phyloP scores from a whole-genome alignment of 768 basidiomycete species.

The Tricholoma bakamatsutake region DNA sequence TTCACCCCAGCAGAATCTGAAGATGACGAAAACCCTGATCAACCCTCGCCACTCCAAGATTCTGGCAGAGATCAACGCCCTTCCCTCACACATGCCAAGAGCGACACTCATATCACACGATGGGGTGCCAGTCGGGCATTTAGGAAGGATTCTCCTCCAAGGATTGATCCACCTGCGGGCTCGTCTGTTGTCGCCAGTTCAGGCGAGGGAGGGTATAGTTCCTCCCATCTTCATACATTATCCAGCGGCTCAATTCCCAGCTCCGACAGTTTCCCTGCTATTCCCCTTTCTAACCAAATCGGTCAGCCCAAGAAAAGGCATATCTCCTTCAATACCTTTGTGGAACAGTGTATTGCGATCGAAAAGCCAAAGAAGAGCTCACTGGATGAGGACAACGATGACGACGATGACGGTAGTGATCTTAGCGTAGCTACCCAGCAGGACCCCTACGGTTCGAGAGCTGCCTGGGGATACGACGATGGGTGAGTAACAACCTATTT shows the following conservation, averaged over 20 bases:
- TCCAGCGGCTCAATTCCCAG: conserved; percentile 10
- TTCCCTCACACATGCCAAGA: conserved; percentile 73
- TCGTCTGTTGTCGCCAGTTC: conserved; percentile 9
- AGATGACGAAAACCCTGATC: conserved; percentile 29
- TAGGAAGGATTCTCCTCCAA: conserved; percentile 69
- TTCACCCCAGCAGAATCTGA: conserved; percentile 54
- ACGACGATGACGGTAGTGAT: conserved; percentile 17
- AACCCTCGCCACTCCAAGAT: conserved; percentile 2
- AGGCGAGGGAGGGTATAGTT: conserved; percentile 8
- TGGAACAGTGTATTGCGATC: conserved; percentile 92
- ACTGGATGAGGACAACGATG: conserved; percentile 13
- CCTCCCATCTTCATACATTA: conserved; percentile 19
- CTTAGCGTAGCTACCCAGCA: conserved; percentile 1
- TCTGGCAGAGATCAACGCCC: conserved; percentile 39
- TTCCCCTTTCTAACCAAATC: neutral
- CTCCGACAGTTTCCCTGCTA: conserved; percentile 8
- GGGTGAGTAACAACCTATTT: conserved; percentile 39
- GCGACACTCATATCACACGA: conserved; percentile 74
- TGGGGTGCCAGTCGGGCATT: conserved; percentile 43
- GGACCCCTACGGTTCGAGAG: conserved; percentile 14
- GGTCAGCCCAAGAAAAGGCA: conserved; percentile 62
- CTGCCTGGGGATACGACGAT: conserved; percentile 48
- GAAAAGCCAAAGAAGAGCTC: conserved; percentile 57
- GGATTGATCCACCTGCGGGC: conserved; percentile 38
- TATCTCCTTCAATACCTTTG: conserved; percentile 97